Base-by-base conservation (phyloP, 306 rosid genomes). In the Lathyrus aphaca region DNA sequence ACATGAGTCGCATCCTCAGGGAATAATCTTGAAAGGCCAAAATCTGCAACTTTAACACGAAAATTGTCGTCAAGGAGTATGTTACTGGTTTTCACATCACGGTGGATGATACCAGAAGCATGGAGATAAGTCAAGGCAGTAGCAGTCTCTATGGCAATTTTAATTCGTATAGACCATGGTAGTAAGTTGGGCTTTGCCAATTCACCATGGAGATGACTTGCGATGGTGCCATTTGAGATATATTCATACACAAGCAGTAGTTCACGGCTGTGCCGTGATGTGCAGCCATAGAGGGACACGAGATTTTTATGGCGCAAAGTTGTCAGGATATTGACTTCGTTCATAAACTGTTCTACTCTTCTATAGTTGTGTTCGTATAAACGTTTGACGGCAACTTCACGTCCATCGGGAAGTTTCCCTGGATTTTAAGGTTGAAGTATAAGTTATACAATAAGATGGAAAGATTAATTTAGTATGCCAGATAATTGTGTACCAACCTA, bases 201-300 rank as follows among this genome's bases (percentile, higher is more conserved):
- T 62, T 59, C 76, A 3, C 90, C 88, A 9, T 89, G 86, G 54
- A 89, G 86, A 82, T 91, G 97, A 72, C 84, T 79, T n/a, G 91
- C 90, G 54, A 91, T 82, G 0, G 96, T 87, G 29, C 96, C 93
- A 19, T 88, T 91, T 49, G 85, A 55, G 19, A 82, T 50, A 14
- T 64, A 74, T 84, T 92, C 85, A 78, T 87, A 77, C 81, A 77
- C 80, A 1, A 83, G 70, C 6, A 92, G 78, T 55, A 92, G 90
- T 23, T 83, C 89, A 3, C 75, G 83, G 67, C 95, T 77, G 72
- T 46, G 86, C 53, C 60, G 66, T n/a, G 92, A 89, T 48, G 96
- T 89, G 80, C 89, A 86, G 46, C 97, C 96, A 64, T 86, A 89
- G 38, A 89, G 95, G 59, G 89, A 63, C 21, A 92, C 92, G 3